These are phyloP conservation scores for Russula griseocarnosa DNA, from an alignment of 768 basidiomycete genomes.

Conservation along the genomic window DNA sequence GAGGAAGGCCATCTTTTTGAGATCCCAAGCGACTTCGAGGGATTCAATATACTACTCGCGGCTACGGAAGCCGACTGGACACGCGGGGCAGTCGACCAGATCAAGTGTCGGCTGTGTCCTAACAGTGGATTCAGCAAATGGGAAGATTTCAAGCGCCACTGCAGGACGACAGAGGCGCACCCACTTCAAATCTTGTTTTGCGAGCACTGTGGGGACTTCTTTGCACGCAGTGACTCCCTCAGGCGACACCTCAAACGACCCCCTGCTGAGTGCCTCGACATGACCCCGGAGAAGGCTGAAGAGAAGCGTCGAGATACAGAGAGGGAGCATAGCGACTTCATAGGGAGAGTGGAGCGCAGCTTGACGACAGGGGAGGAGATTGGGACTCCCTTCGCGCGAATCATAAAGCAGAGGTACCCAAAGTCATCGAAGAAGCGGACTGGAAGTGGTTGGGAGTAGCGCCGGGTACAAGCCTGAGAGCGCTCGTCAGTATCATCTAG, in stretches of 20 bases:
- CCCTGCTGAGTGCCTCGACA: neutral
- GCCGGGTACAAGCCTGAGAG: neutral
- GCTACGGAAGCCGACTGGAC: neutral
- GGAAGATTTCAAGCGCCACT: neutral
- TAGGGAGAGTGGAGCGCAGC: neutral
- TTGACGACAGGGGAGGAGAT: neutral
- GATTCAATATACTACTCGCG: neutral
- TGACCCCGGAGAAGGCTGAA: neutral
- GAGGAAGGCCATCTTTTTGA: neutral
- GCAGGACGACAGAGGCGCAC: neutral
- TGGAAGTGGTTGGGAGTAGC: neutral
- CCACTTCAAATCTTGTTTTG: neutral
- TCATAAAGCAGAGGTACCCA: neutral
- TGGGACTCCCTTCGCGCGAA: neutral
- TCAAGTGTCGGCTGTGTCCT: conserved; percentile 5
- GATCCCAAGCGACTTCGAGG: neutral
- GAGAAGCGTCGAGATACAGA: neutral
- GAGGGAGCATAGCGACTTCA: neutral
- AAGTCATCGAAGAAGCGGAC: neutral
- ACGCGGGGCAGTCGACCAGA: neutral
- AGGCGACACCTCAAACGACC: neutral
- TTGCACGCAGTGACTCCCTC: neutral
- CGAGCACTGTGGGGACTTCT: conserved; percentile 5
- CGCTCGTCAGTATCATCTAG: too few species aligned
- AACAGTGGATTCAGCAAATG: neutral